phyloP scores from a whole-genome alignment of 768 basidiomycete species.

The Neoboletus magnificus region DNA sequence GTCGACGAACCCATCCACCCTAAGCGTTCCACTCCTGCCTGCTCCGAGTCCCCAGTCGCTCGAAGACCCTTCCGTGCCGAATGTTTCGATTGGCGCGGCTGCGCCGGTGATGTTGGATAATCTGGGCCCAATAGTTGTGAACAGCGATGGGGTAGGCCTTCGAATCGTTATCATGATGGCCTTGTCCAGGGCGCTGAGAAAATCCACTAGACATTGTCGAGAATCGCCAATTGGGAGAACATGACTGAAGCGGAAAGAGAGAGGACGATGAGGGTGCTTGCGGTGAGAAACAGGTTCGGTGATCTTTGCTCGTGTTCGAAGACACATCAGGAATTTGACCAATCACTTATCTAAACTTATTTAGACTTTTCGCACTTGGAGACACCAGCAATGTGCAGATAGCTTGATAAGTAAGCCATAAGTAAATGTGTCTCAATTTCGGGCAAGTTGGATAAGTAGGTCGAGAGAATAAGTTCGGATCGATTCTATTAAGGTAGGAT shows the following conservation, averaged over 20 bases:
- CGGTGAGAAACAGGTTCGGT: slow-evolving; percentile 46
- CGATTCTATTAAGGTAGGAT: too few relatives aligned
- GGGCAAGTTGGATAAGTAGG: too few relatives aligned
- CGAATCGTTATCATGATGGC: not conserved
- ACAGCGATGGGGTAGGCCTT: slow-evolving; percentile 56
- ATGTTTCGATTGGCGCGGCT: slow-evolving; percentile 15
- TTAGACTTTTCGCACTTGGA: too few relatives aligned
- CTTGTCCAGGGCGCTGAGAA: not conserved
- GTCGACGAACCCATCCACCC: slow-evolving; percentile 3
- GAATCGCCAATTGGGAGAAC: slow-evolving; percentile 62
- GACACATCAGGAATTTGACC: too few relatives aligned
- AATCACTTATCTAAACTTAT: too few relatives aligned
- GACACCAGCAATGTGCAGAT: too few relatives aligned
- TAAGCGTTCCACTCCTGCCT: slow-evolving; percentile 7
- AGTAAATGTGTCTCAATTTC: too few relatives aligned
- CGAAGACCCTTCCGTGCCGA: slow-evolving; percentile 4
- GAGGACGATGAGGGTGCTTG: slow-evolving; percentile 52
- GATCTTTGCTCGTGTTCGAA: too few relatives aligned
- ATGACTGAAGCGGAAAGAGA: slow-evolving; percentile 57
- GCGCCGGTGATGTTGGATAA: slow-evolving; percentile 49
- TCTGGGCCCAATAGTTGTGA: slow-evolving; percentile 67
- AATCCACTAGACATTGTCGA: slow-evolving; percentile 51
- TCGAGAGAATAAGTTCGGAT: too few relatives aligned
- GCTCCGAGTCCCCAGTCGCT: slow-evolving; percentile 5
- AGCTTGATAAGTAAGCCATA: too few relatives aligned